phyloP scores from a whole-genome alignment of 2,329 filamentous ascomycete genomes.

The Pestalotiopsis sp. region DNA sequence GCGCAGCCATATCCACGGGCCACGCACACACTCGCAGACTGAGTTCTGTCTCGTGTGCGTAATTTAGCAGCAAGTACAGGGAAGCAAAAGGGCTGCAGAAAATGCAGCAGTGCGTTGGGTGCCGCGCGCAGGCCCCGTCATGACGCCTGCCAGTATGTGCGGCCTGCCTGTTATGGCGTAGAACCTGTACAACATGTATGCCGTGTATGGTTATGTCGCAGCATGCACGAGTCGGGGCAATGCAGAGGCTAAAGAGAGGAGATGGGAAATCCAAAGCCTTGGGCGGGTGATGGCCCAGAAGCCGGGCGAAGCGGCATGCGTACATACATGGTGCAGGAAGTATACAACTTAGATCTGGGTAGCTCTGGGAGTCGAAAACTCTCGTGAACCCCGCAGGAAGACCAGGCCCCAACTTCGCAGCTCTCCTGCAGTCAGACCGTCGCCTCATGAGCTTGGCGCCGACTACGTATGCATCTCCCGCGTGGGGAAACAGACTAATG shows the following conservation, averaged over 20 bases:
- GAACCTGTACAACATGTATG: not conserved
- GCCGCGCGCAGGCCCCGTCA: not conserved
- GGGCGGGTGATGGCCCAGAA: not conserved
- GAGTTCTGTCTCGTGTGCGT: not conserved
- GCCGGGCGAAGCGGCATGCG: not conserved
- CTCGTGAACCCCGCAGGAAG: not conserved
- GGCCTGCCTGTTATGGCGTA: slow-evolving; percentile 3
- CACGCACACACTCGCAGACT: not conserved
- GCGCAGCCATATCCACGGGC: not conserved
- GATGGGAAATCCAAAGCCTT: not conserved
- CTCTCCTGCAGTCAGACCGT: not conserved
- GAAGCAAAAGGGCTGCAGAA: not conserved
- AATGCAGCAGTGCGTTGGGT: not conserved
- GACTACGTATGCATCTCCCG: not conserved
- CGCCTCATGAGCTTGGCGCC: not conserved
- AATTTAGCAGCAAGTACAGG: not conserved
- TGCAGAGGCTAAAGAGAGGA: not conserved
- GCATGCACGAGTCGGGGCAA: not conserved
- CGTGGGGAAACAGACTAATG: not conserved
- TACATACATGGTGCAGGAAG: not conserved
- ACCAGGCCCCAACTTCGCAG: not conserved
- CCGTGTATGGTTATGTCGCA: not conserved
- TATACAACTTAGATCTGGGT: not conserved
- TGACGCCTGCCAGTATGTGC: not conserved
- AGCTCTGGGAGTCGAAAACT: not conserved